These are phyloP conservation scores for Spathaspora passalidarum DNA, from an alignment of 805 yeast species.

Conservation along the genomic window DNA sequence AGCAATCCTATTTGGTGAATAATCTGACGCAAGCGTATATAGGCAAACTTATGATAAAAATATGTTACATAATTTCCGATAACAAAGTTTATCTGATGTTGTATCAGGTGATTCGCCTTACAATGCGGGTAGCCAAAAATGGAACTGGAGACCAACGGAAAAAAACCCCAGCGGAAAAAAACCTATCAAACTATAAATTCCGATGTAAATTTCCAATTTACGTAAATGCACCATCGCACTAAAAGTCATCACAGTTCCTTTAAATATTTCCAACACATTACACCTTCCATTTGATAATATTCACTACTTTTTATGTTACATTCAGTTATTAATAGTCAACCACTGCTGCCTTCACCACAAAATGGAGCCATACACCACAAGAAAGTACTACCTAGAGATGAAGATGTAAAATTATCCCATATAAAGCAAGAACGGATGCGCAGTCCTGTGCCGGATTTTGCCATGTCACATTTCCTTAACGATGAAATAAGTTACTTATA, in stretches of 20 bases:
- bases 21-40: too few species aligned
- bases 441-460: background rate
- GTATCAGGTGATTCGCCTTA: background rate
- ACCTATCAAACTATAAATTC: background rate
- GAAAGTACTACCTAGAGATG: background rate
- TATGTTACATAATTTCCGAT: too few species aligned
- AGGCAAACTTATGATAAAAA: too few species aligned
- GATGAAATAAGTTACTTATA: slow-evolving; percentile 6
- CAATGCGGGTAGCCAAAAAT: background rate
- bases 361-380: background rate
- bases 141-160: background rate
- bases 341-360: background rate
- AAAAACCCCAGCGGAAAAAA: background rate
- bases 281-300: background rate
- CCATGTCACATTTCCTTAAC: slow-evolving; percentile 1
- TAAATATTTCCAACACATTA: background rate
- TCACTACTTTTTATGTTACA: background rate
- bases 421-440: background rate
- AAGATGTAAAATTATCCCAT: slow-evolving; percentile 2
- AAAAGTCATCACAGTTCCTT: too few species aligned
- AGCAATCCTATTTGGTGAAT: too few species aligned
- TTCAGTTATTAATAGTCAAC: background rate
- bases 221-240: background rate
- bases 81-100: too few species aligned
- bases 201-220: background rate